Conservation (phyloP, 2,329 filamentous ascomycete species). For the Chrysosporium keratinophilum region DNA sequence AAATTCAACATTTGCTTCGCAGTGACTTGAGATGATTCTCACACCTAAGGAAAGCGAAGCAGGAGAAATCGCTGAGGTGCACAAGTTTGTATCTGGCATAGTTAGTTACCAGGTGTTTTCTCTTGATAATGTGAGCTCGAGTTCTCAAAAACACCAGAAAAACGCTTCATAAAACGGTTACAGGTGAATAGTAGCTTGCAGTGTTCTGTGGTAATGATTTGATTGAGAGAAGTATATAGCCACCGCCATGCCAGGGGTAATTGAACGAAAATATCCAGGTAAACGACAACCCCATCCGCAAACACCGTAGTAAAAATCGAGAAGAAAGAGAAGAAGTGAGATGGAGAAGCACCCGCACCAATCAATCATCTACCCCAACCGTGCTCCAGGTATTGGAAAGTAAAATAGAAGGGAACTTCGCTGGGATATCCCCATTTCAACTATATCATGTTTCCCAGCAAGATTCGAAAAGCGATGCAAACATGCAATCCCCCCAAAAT, state of each 20-base stretch:
- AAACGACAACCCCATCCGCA: not conserved
- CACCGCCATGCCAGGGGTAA: not conserved
- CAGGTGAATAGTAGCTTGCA: not conserved
- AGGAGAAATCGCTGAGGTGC: too few relatives aligned
- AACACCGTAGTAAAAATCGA: not conserved
- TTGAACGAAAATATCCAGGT: not conserved
- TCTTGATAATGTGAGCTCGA: too few relatives aligned
- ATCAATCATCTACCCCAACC: not conserved
- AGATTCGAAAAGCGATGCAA: not conserved
- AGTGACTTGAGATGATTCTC: too few relatives aligned
- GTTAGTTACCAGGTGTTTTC: not conserved
- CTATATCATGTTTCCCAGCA: not conserved
- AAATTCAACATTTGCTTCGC: too few relatives aligned
- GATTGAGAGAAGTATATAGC: slow-evolving; percentile 1
- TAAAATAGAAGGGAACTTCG: not conserved
- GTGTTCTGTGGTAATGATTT: not conserved
- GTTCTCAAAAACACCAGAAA: not conserved
- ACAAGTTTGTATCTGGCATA: too few relatives aligned
- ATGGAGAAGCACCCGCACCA: not conserved
- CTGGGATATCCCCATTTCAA: not conserved
- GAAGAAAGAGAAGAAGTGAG: not conserved
- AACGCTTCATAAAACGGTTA: not conserved
- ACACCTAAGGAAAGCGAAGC: too few relatives aligned
- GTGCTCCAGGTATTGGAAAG: not conserved
- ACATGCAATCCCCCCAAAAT: not conserved